Base-by-base conservation (phyloP, 805 yeast genomes). In the Jamesozyma hellenica region DNA sequence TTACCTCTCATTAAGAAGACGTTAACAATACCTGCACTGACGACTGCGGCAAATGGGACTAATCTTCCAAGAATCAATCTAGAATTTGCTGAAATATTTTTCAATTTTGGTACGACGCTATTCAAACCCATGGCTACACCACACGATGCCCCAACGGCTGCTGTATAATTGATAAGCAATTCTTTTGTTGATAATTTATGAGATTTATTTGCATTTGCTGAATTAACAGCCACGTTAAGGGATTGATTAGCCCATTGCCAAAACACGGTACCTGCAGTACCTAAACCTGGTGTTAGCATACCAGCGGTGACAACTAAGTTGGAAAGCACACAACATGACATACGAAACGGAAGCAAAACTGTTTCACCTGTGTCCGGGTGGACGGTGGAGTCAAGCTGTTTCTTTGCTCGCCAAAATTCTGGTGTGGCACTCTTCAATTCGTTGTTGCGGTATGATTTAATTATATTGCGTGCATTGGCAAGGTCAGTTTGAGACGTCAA, bases 241-340 rank as follows among this genome's bases (percentile, higher is more conserved):
- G 96, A 85, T 65, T 92, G 99, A 65, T 92, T 92, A 16, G 96
- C 94, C 59, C 92, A 76, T 65, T 92, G 99, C 99, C 98, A 92
- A 64, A 92, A 90, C 17, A 87, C 58, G 0, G 97, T 90, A 29
- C 98, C 99, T 0, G 73, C 76, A 9, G 87, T 77, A 9, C 95
- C 94, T 56, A 92, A 62, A 41, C 83, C 82, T 7, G 99, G 99
- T 1, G 96, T 90, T 48, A 92, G 72, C 99, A 92, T 92, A 48
- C 99, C 99, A 3, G 82, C 90, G 5, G 97, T 90, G 36, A 92
- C 97, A 17, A 90, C 90, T 62, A 92, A 65, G 61, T 92, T 92
- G 10, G 95, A 85, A 39, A 92, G 67, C 14, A 92, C 99, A 66
- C 92, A 86, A 26, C 90, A 81, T 18, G 96, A 86, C 99, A 92